Percentiles rank a stretch among this genome's conserved stretches.
These are phyloP conservation scores for Gremmenia infestans DNA, from an alignment of 2,329 filamentous ascomycete species.

Conservation along the genomic window DNA sequence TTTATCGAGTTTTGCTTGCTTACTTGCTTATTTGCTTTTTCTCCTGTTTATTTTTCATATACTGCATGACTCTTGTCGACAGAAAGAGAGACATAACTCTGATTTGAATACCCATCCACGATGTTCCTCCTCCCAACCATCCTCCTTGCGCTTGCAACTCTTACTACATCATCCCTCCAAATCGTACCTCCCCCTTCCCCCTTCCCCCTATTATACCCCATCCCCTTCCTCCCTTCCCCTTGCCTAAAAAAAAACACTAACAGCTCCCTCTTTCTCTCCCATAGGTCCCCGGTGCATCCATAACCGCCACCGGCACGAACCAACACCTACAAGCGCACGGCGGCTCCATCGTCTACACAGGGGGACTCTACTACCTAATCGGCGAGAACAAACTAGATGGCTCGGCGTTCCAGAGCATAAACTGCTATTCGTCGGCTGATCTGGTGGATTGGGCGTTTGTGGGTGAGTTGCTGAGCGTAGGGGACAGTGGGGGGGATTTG, in stretches of 20 bases:
- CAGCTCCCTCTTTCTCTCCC: not conserved
- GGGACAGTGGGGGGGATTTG: slow-evolving; percentile 48
- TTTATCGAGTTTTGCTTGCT: too few species aligned
- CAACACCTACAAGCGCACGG: slow-evolving; percentile 63
- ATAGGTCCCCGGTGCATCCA: slow-evolving; percentile 28
- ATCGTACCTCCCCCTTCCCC: not conserved
- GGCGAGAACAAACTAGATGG: slow-evolving; percentile 67
- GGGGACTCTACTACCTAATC: slow-evolving; percentile 59
- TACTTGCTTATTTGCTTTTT: too few species aligned
- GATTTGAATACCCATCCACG: not conserved
- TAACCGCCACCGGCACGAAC: slow-evolving; percentile 32
- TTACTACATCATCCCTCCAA: slow-evolving; percentile 1
- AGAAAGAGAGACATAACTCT: too few species aligned
- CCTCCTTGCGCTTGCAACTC: too few species aligned
- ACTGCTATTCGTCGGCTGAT: slow-evolving; percentile 56
- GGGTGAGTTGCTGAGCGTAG: slow-evolving; percentile 50
- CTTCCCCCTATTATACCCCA: not conserved
- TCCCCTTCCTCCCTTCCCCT: not conserved
- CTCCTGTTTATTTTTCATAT: too few species aligned
- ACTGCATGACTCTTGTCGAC: too few species aligned
- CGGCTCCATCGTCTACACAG: slow-evolving; percentile 55
- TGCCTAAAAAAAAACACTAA: not conserved
- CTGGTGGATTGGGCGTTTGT: slow-evolving; percentile 61
- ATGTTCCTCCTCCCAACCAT: not conserved
- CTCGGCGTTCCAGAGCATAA: slow-evolving; percentile 56